Conservation (phyloP, 495 filamentous ascomycete genomes). For the Lentithecium fluviatile region DNA sequence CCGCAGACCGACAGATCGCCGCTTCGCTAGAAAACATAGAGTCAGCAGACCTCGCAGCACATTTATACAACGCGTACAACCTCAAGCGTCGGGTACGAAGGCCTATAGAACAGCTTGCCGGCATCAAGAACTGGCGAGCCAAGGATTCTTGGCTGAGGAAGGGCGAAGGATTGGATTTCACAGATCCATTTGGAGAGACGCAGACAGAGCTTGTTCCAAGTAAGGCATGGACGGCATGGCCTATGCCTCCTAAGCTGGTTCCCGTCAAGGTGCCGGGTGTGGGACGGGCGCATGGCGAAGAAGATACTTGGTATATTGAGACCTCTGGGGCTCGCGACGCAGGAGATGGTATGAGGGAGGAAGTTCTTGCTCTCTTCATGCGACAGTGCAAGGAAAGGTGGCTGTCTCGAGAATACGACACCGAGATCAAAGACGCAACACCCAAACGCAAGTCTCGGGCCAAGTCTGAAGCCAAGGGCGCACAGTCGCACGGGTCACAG, state of each 20-base stretch:
- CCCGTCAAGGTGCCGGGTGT: conserved; percentile 55
- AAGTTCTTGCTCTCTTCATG: conserved; percentile 60
- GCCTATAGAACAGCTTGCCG: conserved; percentile 29
- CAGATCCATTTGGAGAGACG: conserved; percentile 14
- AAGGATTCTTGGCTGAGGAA: conserved; percentile 40
- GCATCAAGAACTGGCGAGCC: conserved; percentile 36
- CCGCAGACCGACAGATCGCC: conserved; percentile 57
- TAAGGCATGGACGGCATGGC: conserved; percentile 76
- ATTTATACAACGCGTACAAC: conserved; percentile 72
- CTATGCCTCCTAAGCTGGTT: conserved; percentile 58
- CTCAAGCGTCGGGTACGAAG: conserved; percentile 52
- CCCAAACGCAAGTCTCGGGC: neutral
- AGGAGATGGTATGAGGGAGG: conserved; percentile 64
- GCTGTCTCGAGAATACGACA: conserved; percentile 31
- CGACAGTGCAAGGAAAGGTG: conserved; percentile 66
- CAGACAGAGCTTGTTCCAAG: conserved; percentile 37
- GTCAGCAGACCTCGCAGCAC: conserved; percentile 64
- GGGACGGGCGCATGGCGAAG: conserved; percentile 44
- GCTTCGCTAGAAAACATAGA: conserved; percentile 56
- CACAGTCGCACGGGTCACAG: neutral
- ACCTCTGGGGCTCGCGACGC: conserved; percentile 42
- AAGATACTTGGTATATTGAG: conserved; percentile 52
- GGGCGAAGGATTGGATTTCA: conserved; percentile 23
- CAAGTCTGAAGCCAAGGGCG: neutral
- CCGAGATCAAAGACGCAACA: neutral